phyloP scores from a whole-genome alignment of 306 rosid genomes.

The Citrullus colocynthis region DNA sequence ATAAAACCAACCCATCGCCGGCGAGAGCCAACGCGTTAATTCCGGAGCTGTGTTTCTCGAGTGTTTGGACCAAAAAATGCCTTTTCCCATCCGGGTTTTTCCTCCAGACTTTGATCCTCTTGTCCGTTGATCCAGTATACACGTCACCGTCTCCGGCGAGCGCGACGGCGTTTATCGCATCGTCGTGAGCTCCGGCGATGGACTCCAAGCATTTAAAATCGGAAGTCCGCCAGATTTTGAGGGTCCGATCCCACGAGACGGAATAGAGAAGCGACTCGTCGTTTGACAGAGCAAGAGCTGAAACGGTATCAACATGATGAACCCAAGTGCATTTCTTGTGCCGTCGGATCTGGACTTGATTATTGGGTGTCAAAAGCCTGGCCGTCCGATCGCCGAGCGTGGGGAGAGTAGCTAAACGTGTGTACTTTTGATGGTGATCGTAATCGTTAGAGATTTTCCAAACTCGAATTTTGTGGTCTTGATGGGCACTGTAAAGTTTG shows the following conservation, averaged over 20 bases:
- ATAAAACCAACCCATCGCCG: slow-evolving; percentile 40
- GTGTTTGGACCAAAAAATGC: slow-evolving; percentile 29
- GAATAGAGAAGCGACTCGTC: slow-evolving; percentile 60
- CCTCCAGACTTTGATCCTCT: slow-evolving; percentile 68
- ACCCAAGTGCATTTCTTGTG: slow-evolving; percentile 86
- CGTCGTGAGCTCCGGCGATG: slow-evolving; percentile 56
- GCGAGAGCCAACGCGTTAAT: slow-evolving; percentile 67
- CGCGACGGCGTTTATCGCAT: slow-evolving; percentile 71
- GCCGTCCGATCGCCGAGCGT: slow-evolving; percentile 53
- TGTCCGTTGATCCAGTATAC: slow-evolving; percentile 84
- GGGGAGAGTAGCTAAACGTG: slow-evolving; percentile 69
- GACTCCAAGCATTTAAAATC: slow-evolving; percentile 83
- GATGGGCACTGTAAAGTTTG: slow-evolving; percentile 74
- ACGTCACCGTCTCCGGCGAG: slow-evolving; percentile 45
- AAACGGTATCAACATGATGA: slow-evolving; percentile 80
- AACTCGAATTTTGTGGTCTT: slow-evolving; percentile 77
- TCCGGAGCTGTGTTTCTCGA: slow-evolving; percentile 70
- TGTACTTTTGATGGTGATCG: slow-evolving; percentile 27
- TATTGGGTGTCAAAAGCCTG: slow-evolving; percentile 44
- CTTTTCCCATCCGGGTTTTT: slow-evolving; percentile 32
- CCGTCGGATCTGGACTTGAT: slow-evolving; percentile 62
- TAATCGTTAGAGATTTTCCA: slow-evolving; percentile 39
- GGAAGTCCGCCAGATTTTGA: slow-evolving; percentile 65
- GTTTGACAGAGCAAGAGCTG: slow-evolving; percentile 59
- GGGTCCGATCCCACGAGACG: slow-evolving; percentile 82